These are phyloP conservation scores for Melastoma candidum DNA, from an alignment of 441 rosid genomes.

Conservation along the genomic window DNA sequence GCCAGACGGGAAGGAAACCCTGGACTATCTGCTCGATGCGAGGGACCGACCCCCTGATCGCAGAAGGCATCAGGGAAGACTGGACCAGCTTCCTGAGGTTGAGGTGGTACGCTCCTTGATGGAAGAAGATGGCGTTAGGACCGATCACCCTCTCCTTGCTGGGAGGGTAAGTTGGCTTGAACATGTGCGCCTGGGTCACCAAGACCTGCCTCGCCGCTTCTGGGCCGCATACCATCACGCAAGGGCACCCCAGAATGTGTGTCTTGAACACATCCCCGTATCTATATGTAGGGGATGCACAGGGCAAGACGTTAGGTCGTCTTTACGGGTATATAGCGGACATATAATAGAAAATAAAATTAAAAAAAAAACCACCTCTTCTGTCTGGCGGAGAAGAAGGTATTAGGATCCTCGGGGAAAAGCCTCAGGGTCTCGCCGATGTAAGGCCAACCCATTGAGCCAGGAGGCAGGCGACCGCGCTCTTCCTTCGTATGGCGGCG, in stretches of 20 bases:
- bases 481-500: too few relatives aligned
- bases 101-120: slow-evolving; percentile 14
- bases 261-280: slow-evolving; percentile 22
- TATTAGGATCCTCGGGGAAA: not conserved
- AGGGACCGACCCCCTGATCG: slow-evolving; percentile 9
- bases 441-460: slow-evolving; percentile 4
- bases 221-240: slow-evolving; percentile 15
- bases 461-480: slow-evolving; percentile 1
- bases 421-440: slow-evolving; percentile 1
- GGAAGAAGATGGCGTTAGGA: slow-evolving; percentile 18
- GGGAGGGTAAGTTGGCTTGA: slow-evolving; percentile 18
- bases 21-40: slow-evolving; percentile 11
- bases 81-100: slow-evolving; percentile 17
- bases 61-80: slow-evolving; percentile 1
- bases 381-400: too few relatives aligned
- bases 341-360: too few relatives aligned
- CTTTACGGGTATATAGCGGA: too few relatives aligned
- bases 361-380: too few relatives aligned
- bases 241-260: slow-evolving; percentile 15
- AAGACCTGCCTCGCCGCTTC: slow-evolving; percentile 18
- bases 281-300: slow-evolving; percentile 3
- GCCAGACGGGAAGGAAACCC: not conserved
- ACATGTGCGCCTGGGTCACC: slow-evolving; percentile 15
- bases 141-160: slow-evolving; percentile 18
- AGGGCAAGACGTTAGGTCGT: too few relatives aligned